Percentiles rank a stretch among this genome's conserved stretches.
Conservation (phyloP, 306 rosid genomes). For the Lathyrus sativus region DNA sequence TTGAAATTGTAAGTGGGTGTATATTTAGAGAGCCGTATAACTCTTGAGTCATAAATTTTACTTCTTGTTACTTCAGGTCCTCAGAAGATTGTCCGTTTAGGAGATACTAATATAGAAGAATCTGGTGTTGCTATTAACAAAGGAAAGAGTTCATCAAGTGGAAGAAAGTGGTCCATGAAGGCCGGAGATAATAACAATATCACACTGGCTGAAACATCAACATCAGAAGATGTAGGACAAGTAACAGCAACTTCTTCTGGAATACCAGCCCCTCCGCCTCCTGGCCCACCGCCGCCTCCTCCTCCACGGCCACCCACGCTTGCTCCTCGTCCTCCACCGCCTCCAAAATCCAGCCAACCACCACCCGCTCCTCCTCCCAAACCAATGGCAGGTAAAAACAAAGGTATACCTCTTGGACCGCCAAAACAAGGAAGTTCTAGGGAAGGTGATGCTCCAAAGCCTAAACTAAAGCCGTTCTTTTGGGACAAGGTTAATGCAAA, state of each 20-base stretch:
- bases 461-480: conserved; percentile 93
- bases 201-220: conserved; percentile 34
- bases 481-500: conserved; percentile 93
- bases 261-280: conserved; percentile 49
- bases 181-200: conserved; percentile 38
- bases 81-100: conserved; percentile 50
- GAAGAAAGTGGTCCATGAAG: conserved; percentile 37
- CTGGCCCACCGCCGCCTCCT: conserved; percentile 50
- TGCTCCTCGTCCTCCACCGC: conserved; percentile 50
- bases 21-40: too few relatives aligned
- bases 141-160: conserved; percentile 38
- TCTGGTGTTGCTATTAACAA: background rate
- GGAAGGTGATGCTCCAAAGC: conserved; percentile 53
- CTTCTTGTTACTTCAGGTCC: conserved; percentile 45
- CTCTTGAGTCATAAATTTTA: too few relatives aligned
- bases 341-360: conserved; percentile 35
- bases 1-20: too few relatives aligned
- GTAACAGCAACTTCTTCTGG: conserved; percentile 52
- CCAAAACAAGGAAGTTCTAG: conserved; percentile 30
- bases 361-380: conserved; percentile 82
- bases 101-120: conserved; percentile 45
- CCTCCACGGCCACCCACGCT: conserved; percentile 17
- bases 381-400: conserved; percentile 48
- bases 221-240: conserved; percentile 43
- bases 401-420: conserved; percentile 39